A percentile compares a stretch with the other conserved stretches of the same genome.
Evolutionary conservation across 2,329 filamentous ascomycete genomes (phyloP).

Genomic region (Simplicillium aogashimaense): DNA sequence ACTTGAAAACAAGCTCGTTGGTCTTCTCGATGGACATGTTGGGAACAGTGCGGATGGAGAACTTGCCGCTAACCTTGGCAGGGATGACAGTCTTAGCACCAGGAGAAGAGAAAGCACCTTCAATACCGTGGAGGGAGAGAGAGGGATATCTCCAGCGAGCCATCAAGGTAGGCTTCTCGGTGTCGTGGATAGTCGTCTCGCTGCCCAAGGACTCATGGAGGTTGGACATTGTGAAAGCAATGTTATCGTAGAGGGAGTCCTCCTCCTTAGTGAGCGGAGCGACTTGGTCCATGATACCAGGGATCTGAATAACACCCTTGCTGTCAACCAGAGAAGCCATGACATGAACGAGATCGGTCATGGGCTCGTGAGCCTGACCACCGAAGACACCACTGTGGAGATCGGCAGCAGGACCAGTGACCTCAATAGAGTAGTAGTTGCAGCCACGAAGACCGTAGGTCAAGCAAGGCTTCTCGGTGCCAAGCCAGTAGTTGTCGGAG

Average conservation of each 20-base stretch:
- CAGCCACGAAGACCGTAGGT: slow-evolving; percentile 95
- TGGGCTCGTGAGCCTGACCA: slow-evolving; percentile 92
- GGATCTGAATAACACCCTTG: slow-evolving; percentile 84
- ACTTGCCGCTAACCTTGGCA: slow-evolving; percentile 95
- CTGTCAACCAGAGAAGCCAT: slow-evolving; percentile 80
- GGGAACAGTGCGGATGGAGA: slow-evolving; percentile 93
- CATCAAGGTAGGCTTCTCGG: slow-evolving; percentile 92
- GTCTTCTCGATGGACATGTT: slow-evolving; percentile 93
- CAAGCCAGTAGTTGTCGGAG: slow-evolving; percentile 99
- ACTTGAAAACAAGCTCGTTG: slow-evolving; percentile 74
- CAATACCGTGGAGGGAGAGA: slow-evolving; percentile 85
- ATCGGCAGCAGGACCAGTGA: slow-evolving; percentile 86
- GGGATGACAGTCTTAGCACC: slow-evolving; percentile 98
- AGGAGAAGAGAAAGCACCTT: slow-evolving; percentile 86
- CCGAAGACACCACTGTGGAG: slow-evolving; percentile 96
- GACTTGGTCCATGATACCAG: slow-evolving; percentile 90
- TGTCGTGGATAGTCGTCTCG: slow-evolving; percentile 74
- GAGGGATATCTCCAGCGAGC: slow-evolving; percentile 92
- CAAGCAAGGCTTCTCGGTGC: slow-evolving; percentile 94
- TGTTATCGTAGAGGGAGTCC: slow-evolving; percentile 75
- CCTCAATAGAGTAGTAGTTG: slow-evolving; percentile 93
- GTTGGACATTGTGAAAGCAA: slow-evolving; percentile 94
- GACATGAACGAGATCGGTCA: slow-evolving; percentile 86
- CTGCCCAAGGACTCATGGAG: slow-evolving; percentile 86
- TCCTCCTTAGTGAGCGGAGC: slow-evolving; percentile 82